These are phyloP conservation scores for Ophiostoma sp. DNA, from an alignment of 2,329 filamentous ascomycete genomes.

Conservation along the genomic window DNA sequence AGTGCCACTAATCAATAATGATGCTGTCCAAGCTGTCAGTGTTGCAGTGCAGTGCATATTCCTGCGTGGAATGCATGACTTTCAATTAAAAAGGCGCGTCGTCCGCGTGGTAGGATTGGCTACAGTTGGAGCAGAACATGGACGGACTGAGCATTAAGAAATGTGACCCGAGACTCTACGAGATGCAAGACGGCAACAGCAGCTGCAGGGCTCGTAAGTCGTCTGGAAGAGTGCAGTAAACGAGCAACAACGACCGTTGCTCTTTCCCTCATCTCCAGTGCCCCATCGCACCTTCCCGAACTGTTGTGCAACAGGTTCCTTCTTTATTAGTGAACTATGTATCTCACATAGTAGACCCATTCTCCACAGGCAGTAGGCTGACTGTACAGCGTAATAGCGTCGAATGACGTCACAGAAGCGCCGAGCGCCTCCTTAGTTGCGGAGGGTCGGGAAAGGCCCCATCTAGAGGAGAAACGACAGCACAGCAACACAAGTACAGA, in stretches of 20 bases:
- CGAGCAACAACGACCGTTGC: not conserved
- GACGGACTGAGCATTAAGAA: not conserved
- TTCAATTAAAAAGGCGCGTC: not conserved
- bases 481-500: not conserved
- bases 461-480: not conserved
- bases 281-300: not conserved
- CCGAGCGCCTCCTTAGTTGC: not conserved
- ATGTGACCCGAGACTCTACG: not conserved
- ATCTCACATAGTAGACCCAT: not conserved
- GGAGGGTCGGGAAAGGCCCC: not conserved
- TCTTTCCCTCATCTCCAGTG: not conserved
- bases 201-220: slow-evolving; percentile 3
- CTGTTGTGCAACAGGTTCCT: not conserved
- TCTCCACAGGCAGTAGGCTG: not conserved
- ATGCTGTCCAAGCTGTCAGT: slow-evolving; percentile 13
- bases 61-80: not conserved
- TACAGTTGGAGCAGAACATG: not conserved
- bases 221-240: not conserved
- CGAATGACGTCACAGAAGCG: slow-evolving; percentile 10
- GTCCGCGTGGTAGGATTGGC: not conserved
- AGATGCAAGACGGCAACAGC: not conserved
- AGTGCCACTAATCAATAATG: not conserved
- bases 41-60: slow-evolving; percentile 14
- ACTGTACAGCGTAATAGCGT: not conserved
- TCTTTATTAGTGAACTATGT: not conserved